Base-by-base conservation (phyloP, 164 flowering plant genomes). In the Akebia trifoliata region DNA sequence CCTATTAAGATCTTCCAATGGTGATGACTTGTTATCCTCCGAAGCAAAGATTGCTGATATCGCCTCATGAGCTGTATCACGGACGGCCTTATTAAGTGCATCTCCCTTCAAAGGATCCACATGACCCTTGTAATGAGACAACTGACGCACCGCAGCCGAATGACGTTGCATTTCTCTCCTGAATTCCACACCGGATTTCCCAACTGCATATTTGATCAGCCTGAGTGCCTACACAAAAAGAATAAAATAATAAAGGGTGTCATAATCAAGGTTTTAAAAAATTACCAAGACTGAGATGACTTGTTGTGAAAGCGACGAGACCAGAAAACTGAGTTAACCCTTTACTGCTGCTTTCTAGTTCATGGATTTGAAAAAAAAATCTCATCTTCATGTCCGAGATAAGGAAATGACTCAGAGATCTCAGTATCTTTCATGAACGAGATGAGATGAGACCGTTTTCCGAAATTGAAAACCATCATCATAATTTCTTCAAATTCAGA, bases 81-180 rank as follows among this genome's bases (percentile, higher is more conserved):
- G 75, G 10, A 94, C 97, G 48, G 93, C 83, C 72, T 94, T 94
- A 61, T 94, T 94, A 31, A 82, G 81, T 0, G 97, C 85, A 82
- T 90, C 99, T 17, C 93, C 99, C 50, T 86, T 90, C 63, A 94
- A 58, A 62, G 95, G 87, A 75, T 94, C 97, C 24, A 63, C 46
- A 39, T 87, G 84, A 14, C 97, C 97, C 79, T 79, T 94, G 73
- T 87, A 86, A 64, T 94, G 99, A 63, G 82, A 73, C 59, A 94
- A 77, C 55, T 84, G 90, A 7, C 90, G 84, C 39, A 94, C 74
- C 14, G 86, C 86, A 38, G 71, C 83, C 1, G 97, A 90, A 65
- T 85, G 72, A 52, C 97, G 78, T 70, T 94, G 99, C 95, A 94
- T 87, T 76, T 94, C 96, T 67, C 97, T 83, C 66, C 90, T 76